Evolutionary conservation across 2,329 filamentous ascomycete genomes (phyloP), one percentile per base, ranked within the genome.

Genomic region (Fusarium illudens): DNA sequence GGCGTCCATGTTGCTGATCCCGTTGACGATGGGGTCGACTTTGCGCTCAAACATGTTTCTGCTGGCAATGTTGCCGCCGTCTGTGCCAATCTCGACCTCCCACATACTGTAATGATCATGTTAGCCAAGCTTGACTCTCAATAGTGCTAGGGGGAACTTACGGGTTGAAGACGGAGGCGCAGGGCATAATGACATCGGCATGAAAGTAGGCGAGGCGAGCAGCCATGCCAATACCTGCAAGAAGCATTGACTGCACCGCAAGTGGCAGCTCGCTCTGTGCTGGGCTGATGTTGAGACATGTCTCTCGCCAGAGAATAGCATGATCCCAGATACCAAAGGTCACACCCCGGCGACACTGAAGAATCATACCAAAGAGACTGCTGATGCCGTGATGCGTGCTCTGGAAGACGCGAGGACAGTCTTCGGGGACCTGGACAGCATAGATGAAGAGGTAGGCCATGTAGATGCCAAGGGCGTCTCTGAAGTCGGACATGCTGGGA

Each of bases 281-380:
- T 1, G 65, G 52, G 15, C 67, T 70, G 17, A 70, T 70, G 15
- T 70, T 70, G 10, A 70, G 56, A 44, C 67, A 70, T 3, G 59
- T 67, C 27, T 70, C 67, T 15, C 67, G 65, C 67, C 67, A 70
- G 11, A 63, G 56, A 30, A 70, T 70, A 6, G 67, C 67, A 55
- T 70, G 65, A 20, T 70, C 67, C 67, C 67, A 69, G 17, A 70
- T 70, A 15, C 67, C 65, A 52, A 70, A 70, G 30, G 52, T 68
- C 10, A 61, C 62, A 19, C 64, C 67, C 7, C 64, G 65, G 10
- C 61, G 64, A 25, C 63, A 67, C 36, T 68, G 63, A 19, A 70
- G 32, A 3, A 70, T 54, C 37, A 68, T 42, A 12, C 67, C 67
- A 11, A 60, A 69, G n/a, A 70, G 44, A 33, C 65, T 66, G 13